Evolutionary conservation across 352 stramenopile species (phyloP).

Genomic region (Pythium dissimile): DNA sequence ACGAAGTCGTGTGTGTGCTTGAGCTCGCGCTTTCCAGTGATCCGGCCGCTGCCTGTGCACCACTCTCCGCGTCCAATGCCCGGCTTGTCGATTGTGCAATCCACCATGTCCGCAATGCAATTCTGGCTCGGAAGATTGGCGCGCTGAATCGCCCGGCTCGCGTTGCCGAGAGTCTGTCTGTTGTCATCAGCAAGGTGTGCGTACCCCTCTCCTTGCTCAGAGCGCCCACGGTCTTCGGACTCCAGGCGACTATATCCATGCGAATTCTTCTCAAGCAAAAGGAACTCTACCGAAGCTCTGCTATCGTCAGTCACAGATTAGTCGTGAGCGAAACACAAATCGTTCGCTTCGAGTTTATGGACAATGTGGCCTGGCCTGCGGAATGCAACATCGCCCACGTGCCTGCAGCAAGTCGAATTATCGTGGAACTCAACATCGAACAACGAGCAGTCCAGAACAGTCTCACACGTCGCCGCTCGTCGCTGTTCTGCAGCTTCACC

Average conservation of each 20-base stretch:
- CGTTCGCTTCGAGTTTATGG: slow-evolving; percentile 2
- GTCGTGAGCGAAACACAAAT: background rate
- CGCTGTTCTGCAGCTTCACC: slow-evolving; percentile 8
- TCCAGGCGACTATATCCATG: slow-evolving; percentile 2
- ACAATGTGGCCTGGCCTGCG: background rate
- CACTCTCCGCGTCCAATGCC: background rate
- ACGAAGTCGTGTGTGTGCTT: background rate
- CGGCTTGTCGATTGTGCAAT: background rate
- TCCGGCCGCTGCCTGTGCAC: too few species aligned
- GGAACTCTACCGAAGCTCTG: background rate
- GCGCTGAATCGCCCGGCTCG: too few species aligned
- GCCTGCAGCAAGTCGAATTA: slow-evolving; percentile 3
- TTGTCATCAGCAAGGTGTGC: background rate
- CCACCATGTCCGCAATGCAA: background rate
- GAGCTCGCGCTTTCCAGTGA: too few species aligned
- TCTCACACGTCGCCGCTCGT: slow-evolving; percentile 12
- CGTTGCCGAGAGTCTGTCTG: too few species aligned
- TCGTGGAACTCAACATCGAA: slow-evolving; percentile 6
- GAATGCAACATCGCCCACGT: background rate
- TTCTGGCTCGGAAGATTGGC: background rate
- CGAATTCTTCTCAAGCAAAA: slow-evolving; percentile 2
- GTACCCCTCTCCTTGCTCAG: background rate
- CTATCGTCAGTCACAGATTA: background rate
- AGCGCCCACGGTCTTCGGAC: background rate
- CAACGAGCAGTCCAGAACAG: background rate